Conservation (phyloP, 208 protist species). For the Trypanosoma platydactyli region DNA sequence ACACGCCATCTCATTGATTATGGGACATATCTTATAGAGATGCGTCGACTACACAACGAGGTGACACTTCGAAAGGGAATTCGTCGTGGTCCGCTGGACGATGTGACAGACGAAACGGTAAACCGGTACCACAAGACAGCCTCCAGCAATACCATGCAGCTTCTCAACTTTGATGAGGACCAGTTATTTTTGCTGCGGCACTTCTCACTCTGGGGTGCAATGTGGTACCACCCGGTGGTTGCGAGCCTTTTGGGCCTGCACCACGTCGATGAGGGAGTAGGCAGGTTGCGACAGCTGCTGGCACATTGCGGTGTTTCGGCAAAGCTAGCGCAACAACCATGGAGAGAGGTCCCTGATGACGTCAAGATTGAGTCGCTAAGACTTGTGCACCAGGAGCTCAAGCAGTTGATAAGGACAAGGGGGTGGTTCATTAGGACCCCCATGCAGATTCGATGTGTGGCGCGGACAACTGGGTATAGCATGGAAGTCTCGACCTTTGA, state of each 20-base stretch:
- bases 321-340: slow-evolving; percentile 67
- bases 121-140: slow-evolving; percentile 30
- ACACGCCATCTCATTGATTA: slow-evolving; percentile 77
- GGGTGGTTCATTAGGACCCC: slow-evolving; percentile 35
- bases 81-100: slow-evolving; percentile 42
- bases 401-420: slow-evolving; percentile 37
- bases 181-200: slow-evolving; percentile 83
- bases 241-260: slow-evolving; percentile 76
- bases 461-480: slow-evolving; percentile 70
- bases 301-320: slow-evolving; percentile 81
- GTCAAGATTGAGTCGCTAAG: slow-evolving; percentile 44
- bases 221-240: slow-evolving; percentile 77
- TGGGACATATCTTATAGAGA: slow-evolving; percentile 74
- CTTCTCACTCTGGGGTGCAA: slow-evolving; percentile 76
- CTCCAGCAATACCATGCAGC: slow-evolving; percentile 49
- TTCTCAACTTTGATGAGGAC: slow-evolving; percentile 73
- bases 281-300: slow-evolving; percentile 73
- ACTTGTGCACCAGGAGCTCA: slow-evolving; percentile 65
- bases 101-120: slow-evolving; percentile 44
- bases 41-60: slow-evolving; percentile 79
- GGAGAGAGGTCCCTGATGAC: slow-evolving; percentile 71
- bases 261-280: slow-evolving; percentile 76
- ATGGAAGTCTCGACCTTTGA: slow-evolving; percentile 83
- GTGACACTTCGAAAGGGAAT: slow-evolving; percentile 69
- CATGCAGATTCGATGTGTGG: slow-evolving; percentile 61